These are phyloP conservation scores for Boeremia exigua DNA, from an alignment of 2,329 filamentous ascomycete genomes.

Conservation along the genomic window DNA sequence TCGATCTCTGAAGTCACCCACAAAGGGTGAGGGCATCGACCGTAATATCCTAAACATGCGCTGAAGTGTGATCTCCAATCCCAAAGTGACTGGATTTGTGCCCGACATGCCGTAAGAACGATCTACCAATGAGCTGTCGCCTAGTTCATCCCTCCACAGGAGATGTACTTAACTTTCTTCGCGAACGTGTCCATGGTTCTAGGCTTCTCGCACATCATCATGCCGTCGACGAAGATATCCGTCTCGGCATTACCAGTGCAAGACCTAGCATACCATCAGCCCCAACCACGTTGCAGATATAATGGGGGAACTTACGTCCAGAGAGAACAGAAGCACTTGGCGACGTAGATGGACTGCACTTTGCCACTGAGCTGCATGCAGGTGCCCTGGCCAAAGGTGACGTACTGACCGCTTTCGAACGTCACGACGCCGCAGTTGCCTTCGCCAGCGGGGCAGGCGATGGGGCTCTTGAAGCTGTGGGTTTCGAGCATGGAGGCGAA, in stretches of 20 bases:
- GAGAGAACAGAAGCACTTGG: conserved; percentile 16
- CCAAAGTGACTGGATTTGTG: too few relatives aligned
- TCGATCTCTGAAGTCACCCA: too few relatives aligned
- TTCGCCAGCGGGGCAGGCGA: not conserved
- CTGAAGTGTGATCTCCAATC: too few relatives aligned
- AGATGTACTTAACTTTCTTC: conserved; percentile 6
- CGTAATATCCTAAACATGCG: not conserved
- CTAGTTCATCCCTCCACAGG: conserved; percentile 10
- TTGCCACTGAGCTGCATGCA: conserved; percentile 9
- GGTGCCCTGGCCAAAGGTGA: conserved; percentile 6
- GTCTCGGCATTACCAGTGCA: not conserved
- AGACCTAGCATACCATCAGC: not conserved
- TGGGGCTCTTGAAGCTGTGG: too few relatives aligned
- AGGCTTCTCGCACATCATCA: conserved; percentile 17
- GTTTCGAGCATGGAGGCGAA: not conserved
- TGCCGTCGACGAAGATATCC: conserved; percentile 13
- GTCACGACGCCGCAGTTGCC: conserved; percentile 10
- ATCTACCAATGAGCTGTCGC: too few relatives aligned
- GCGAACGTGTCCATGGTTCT: not conserved
- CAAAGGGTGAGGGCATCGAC: not conserved
- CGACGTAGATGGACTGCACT: conserved; percentile 12
- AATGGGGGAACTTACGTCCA: conserved; percentile 2
- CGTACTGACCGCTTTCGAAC: conserved; percentile 1
- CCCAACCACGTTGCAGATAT: not conserved
- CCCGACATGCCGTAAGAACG: too few relatives aligned